Conservation (phyloP, 345 rosid species). For the Lepidium didymum region DNA sequence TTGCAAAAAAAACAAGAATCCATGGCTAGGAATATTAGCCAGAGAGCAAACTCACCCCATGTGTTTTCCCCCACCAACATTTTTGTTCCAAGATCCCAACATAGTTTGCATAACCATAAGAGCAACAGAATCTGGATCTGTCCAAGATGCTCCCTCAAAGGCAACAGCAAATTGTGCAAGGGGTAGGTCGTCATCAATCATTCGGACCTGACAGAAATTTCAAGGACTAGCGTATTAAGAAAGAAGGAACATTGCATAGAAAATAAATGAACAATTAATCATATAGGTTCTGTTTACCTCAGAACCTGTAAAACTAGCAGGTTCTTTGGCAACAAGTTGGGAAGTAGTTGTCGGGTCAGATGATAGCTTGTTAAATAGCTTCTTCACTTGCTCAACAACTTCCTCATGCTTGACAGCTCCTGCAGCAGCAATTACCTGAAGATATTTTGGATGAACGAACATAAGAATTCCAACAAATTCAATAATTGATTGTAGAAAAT, state of each 20-base stretch:
- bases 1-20: neutral
- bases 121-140: conserved; percentile 93
- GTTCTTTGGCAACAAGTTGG: conserved; percentile 78
- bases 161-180: conserved; percentile 98
- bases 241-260: neutral
- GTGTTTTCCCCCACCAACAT: conserved; percentile 90
- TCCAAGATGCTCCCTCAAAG: conserved; percentile 97
- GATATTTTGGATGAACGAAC: neutral
- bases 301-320: conserved; percentile 90
- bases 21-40: neutral
- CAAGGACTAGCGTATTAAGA: neutral
- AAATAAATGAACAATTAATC: neutral
- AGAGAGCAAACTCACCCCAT: conserved; percentile 66
- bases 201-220: conserved; percentile 61
- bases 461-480: neutral
- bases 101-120: conserved; percentile 98
- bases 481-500: neutral
- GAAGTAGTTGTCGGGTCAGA: conserved; percentile 78
- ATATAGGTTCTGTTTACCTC: conserved; percentile 52
- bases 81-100: conserved; percentile 96
- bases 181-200: conserved; percentile 87
- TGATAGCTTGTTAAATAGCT: conserved; percentile 72
- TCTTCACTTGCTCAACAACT: conserved; percentile 80
- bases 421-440: conserved; percentile 85
- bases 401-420: conserved; percentile 99